Base-by-base conservation (phyloP, 805 yeast species). In the Jamesozyma piceae region DNA sequence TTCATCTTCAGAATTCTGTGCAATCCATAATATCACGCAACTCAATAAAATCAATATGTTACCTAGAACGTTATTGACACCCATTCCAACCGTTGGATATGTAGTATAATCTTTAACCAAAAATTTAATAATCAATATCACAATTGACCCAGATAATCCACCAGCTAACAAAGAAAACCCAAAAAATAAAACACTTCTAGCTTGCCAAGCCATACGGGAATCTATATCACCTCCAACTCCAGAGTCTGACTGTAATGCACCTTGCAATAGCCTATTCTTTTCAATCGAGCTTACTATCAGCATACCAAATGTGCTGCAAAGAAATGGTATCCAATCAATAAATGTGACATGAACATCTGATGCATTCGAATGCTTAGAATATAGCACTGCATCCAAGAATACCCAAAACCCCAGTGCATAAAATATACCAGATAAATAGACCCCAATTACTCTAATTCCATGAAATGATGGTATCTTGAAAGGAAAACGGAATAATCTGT, bases 81-180 rank as follows among this genome's bases (percentile, higher is more conserved):
- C 98, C 95, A 92, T 88, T 4, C 92, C 90, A 42, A 90, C 72
- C 1, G 96, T 87, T 30, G 97, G 97, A 73, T 82, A 80, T 3
- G 77, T 66, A 22, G 66, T 68, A 62, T 75, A 85, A 49, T 82
- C 82, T 50, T 86, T 85, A 52, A 88, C 69, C 44, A 89, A 64
- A 61, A 85, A 92, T 60, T 90, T 85, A 52, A 92, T 69, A 38
- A 89, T 83, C 48, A 92, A 72, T 15, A 92, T 94, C 57, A 88
- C 86, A 51, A 92, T 76, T 2, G 92, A 80, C 1, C 97, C 97
- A 17, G 95, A 87, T 46, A 92, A 67, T 0, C 98, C 97, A 43
- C 96, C 92, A 1, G 97, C 95, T 43, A 92, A 71, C 37, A 90
- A 69, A 3, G 96, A 83, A 62, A 92, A 92, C 8, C 99, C 99